A percentile compares a stretch with the other conserved stretches of the same genome.
Conservation (phyloP, 1,284 basidiomycete species). For the Trichosporon inkin region DNA sequence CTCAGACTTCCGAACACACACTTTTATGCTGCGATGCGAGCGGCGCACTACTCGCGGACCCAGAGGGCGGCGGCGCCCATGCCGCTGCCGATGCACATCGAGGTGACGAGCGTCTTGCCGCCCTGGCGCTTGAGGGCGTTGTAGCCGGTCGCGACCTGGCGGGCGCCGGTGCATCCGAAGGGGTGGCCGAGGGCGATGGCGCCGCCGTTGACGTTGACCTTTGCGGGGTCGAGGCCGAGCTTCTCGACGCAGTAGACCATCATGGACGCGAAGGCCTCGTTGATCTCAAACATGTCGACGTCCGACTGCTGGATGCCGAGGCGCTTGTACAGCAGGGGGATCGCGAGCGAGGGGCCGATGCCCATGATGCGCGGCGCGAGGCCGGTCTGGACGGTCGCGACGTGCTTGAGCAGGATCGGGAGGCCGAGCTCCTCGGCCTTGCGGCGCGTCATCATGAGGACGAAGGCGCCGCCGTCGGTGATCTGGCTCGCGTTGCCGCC, state of each 20-base stretch:
- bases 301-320: constrained; percentile 65
- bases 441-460: constrained; percentile 79
- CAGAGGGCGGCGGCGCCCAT: constrained; percentile 62
- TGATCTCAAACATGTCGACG: constrained; percentile 79
- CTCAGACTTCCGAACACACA: not conserved
- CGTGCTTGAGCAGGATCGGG: constrained; percentile 88
- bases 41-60: constrained; percentile 48
- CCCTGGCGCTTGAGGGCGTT: constrained; percentile 72
- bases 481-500: constrained; percentile 81
- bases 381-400: constrained; percentile 71
- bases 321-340: constrained; percentile 65
- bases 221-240: constrained; percentile 66
- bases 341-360: constrained; percentile 80
- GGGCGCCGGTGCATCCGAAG: constrained; percentile 75
- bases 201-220: constrained; percentile 86
- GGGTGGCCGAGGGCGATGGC: constrained; percentile 74
- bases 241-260: constrained; percentile 69
- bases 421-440: constrained; percentile 83
- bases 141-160: constrained; percentile 82
- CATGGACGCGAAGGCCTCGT: constrained; percentile 83
- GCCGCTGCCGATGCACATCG: constrained; percentile 92
- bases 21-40: not conserved
- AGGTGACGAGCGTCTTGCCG: constrained; percentile 82
- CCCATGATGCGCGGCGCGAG: constrained; percentile 85
- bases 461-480: constrained; percentile 93